Evolutionary conservation across 352 stramenopile species (phyloP), one percentile per base, ranked within the genome.

Genomic region (Pilasporangium apinafurcum): DNA sequence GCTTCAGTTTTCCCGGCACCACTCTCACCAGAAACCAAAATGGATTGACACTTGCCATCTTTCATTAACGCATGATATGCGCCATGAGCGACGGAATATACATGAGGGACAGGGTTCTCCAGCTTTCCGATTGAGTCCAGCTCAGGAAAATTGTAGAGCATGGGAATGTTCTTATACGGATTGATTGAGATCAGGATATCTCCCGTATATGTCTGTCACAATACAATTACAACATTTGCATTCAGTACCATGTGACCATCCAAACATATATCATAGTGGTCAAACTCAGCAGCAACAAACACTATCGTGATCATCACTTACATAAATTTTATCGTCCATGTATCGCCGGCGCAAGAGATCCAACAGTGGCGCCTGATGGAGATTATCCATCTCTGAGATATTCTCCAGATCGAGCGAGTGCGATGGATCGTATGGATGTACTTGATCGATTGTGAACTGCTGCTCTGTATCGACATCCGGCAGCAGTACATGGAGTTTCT

Each of bases 141-240:
- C 41, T 95, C 83, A 4, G 81, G 81, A 36, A 95, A 89, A 60
- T 93, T 93, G 65, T 96, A 96, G 17, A 95, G 67, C 68, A 93
- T 85, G 38, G 83, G 77, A 41, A 96, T 92, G 60, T 91, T 90
- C 76, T 97, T 97, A 83, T 98, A 98, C 42, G 93, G 93, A 62
- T 98, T 98, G 48, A 98, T 95, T 28, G 87, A 96, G 66, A 98
- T 98, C 30, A 98, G 64, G 16, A 98, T 95, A 46, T 98, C 92
- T 21, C 89, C 88, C 28, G 88, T 96, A 53, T 95, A 97, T 27
- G 93, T 98, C 68, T 92, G 52, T 18, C 34, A 29, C 32, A 35
- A 21, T 46, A 45, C 33, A 18, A 18, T 6, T 20, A 17, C 32
- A n/a, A n/a, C n/a, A n/a, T n/a, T n/a, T n/a, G n/a, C n/a, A n/a